Evolutionary conservation across 1,284 basidiomycete genomes (phyloP), one percentile per base, ranked within the genome.

Genomic region (Microbotryum intermedium): DNA sequence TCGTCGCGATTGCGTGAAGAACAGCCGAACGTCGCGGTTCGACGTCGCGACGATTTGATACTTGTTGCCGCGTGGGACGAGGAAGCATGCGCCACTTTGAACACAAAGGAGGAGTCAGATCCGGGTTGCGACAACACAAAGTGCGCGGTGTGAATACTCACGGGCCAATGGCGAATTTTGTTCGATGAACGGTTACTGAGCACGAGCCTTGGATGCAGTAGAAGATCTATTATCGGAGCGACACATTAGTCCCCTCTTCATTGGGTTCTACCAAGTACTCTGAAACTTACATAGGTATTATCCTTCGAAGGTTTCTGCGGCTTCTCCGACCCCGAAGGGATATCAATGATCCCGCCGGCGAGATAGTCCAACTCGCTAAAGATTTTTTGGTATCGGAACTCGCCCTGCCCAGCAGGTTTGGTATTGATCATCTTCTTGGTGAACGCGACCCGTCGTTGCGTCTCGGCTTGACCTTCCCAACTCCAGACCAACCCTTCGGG

Each of bases 341-440:
- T 86, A 53, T 83, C 79, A 42, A 97, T 79, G 57, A 91, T 82
- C 0, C 95, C 95, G 20, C 90, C 86, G 0, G 93, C 93, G 69
- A 95, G 84, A 72, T 90, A 93, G 52, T 89, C 84, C 52, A 84
- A 86, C 66, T 97, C 91, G n/a, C 85, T 84, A 73, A 95, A 95
- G n/a, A 94, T 82, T 76, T 94, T 95, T 72, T 95, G 86, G 73
- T 92, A 98, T 29, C 78, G 78, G 82, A 93, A 98, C 25, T 81
- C 79, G 18, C 80, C 81, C 56, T 66, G 62, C 43, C 59, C 55
- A 6, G 70, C 64, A 23, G 64, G 55, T 18, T 64, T 66, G 1
- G 4, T 83, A 79, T 69, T 55, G 28, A 69, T 65, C 67, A 70
- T 71, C n/a, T 62, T 61, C 2, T 44, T 39, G 13, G 87, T 84